phyloP scores from a whole-genome alignment of 1,284 basidiomycete genomes.

The Amylostereum areolatum region DNA sequence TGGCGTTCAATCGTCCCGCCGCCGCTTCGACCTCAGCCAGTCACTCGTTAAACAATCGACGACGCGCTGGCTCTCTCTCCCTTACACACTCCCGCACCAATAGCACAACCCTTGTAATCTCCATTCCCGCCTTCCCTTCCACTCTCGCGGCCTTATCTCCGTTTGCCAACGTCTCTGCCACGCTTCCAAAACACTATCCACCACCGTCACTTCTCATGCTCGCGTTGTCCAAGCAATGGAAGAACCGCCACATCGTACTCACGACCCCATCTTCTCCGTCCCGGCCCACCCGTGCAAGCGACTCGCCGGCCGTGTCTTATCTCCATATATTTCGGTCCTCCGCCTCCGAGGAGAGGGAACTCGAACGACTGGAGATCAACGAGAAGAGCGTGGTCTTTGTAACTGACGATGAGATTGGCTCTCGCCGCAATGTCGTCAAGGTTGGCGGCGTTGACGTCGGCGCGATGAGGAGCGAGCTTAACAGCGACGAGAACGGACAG shows the following conservation, averaged over 20 bases:
- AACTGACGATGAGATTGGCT: constrained; percentile 61
- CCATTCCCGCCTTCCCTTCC: constrained; percentile 56
- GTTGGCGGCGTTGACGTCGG: constrained; percentile 59
- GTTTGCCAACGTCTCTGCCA: constrained; percentile 45
- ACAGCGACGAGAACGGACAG: constrained; percentile 40
- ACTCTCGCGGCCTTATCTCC: constrained; percentile 40
- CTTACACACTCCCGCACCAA: constrained; percentile 25
- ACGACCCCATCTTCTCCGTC: constrained; percentile 29
- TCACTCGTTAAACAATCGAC: constrained; percentile 3
- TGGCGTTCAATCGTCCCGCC: not conserved
- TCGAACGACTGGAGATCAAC: constrained; percentile 68
- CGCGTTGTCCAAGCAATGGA: constrained; percentile 69
- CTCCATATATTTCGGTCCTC: constrained; percentile 66
- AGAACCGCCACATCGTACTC: constrained; percentile 55
- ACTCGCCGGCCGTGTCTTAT: constrained; percentile 33
- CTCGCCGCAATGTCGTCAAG: constrained; percentile 58
- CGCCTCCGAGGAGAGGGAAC: constrained; percentile 52
- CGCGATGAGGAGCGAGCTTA: constrained; percentile 37
- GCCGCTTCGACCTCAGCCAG: no score
- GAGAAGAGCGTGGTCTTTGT: constrained; percentile 70
- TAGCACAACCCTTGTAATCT: constrained; percentile 22
- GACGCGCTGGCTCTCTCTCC: constrained; percentile 31
- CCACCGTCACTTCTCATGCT: constrained; percentile 62
- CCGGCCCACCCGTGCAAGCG: constrained; percentile 25
- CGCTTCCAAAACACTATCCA: constrained; percentile 59